Evolutionary conservation across 176 grass and related monocot genomes (phyloP).

Genomic region (Themeda triandra): DNA sequence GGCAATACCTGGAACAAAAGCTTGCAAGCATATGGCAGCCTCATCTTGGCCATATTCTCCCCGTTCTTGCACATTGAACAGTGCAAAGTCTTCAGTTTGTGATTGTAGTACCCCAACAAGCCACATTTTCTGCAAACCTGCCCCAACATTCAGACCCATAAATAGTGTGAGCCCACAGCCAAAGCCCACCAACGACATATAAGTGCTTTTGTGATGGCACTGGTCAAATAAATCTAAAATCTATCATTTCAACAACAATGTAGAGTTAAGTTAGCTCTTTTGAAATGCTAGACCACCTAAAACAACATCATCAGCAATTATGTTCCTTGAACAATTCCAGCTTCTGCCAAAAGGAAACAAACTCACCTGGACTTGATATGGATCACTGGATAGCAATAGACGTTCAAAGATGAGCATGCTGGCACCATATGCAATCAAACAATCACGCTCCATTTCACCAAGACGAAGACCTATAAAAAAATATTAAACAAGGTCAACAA

Average conservation of each 20-base stretch:
- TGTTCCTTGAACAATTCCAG: constrained; percentile 4
- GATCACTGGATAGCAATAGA: constrained; percentile 93
- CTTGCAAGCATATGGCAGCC: constrained; percentile 98
- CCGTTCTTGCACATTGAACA: constrained; percentile 98
- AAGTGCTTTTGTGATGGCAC: background rate
- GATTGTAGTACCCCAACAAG: constrained; percentile 83
- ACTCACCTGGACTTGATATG: constrained; percentile 94
- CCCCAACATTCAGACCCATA: background rate
- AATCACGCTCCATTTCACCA: constrained; percentile 99
- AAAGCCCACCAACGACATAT: background rate
- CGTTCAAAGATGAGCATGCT: constrained; percentile 98
- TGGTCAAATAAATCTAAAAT: background rate
- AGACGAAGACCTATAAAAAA: constrained; percentile 63
- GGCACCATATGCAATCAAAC: constrained; percentile 91
- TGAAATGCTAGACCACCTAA: background rate
- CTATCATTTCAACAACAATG: background rate
- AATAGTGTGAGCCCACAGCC: background rate
- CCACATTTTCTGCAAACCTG: constrained; percentile 96
- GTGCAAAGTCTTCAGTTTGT: constrained; percentile 77
- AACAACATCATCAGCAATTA: background rate
- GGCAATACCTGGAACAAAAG: constrained; percentile 87
- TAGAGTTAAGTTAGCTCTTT: background rate
- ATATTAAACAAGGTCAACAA: background rate
- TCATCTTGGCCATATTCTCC: constrained; percentile 94
- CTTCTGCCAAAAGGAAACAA: background rate